Percentiles rank a stretch among this genome's conserved stretches.
Conservation (phyloP, 495 filamentous ascomycete genomes). For the Xylaria castorea region DNA sequence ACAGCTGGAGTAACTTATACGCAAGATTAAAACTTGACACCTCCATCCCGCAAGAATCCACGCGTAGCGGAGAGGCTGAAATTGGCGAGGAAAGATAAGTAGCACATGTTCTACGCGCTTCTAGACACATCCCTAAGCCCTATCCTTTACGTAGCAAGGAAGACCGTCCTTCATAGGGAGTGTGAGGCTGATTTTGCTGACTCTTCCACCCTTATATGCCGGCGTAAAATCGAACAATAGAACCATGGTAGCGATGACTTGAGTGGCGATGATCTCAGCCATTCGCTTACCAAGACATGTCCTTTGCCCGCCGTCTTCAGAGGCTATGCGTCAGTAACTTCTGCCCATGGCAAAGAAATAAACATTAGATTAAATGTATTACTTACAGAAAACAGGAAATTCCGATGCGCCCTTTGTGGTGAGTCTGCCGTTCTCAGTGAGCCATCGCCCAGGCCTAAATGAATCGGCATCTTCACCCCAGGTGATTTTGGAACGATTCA, state of each 20-base stretch:
- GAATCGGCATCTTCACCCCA: constrained; percentile 64
- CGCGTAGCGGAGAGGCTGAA: neutral
- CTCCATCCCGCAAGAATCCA: neutral
- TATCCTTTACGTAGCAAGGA: constrained; percentile 49
- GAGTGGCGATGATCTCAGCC: constrained; percentile 62
- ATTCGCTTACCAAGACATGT: constrained; percentile 65
- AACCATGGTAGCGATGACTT: constrained; percentile 57
- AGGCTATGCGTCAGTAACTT: neutral
- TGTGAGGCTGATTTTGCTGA: constrained; percentile 63
- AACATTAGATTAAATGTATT: neutral
- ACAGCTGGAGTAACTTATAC: neutral
- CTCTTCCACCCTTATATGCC: constrained; percentile 50
- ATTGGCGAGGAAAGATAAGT: neutral
- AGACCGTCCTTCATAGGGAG: constrained; percentile 67
- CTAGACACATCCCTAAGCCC: constrained; percentile 7
- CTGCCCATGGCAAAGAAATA: neutral
- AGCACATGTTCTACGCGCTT: neutral
- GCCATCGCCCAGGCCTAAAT: constrained; percentile 62
- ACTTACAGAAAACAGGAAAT: constrained; percentile 61
- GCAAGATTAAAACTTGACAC: neutral
- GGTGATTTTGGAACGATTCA: constrained; percentile 60
- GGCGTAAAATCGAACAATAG: constrained; percentile 56
- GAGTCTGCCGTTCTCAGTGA: constrained; percentile 48
- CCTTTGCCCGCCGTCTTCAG: constrained; percentile 59
- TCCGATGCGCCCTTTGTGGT: constrained; percentile 56